Base-by-base conservation (phyloP, 148 eudicot species). In the Silene latifolia region DNA sequence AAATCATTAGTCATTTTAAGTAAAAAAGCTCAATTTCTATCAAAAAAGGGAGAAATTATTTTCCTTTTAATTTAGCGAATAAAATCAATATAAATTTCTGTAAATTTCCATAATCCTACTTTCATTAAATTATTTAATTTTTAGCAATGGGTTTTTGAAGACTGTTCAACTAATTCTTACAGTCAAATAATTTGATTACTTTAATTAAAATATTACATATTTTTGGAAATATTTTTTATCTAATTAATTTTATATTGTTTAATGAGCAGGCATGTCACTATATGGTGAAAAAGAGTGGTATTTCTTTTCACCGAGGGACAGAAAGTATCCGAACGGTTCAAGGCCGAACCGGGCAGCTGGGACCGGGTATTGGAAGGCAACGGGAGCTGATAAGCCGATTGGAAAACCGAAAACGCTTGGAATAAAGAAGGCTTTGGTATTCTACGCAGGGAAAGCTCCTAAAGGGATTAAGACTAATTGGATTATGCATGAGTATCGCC, bases 401-500 rank as follows among this genome's bases (percentile, higher is more conserved):
- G 91, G 91, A 66, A 74, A 68, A 74, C 89, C 91, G 9, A 88
- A 76, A 42, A 27, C 91, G 19, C 79, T 84, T 1, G 91, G 86
- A 8, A 88, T 88, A 1, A 88, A 88, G 76, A 88, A 88, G 68
- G 91, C 91, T 0, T 68, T 88, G 74, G 91, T 88, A 32, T 88
- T 88, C 59, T 88, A 88, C 61, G 83, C 89, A 61, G 91, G 91
- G 32, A 88, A 84, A 76, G 85, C 91, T 0, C 88, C 71, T 8
- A 67, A 13, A 44, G 71, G 71, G 54, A n/a, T 67, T 19, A 67
- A 67, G 27, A 67, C 71, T 23, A 88, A 88, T 51, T 88, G 91
- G 91, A 88, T 88, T 4, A 88, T 88, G 91, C 91, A 88, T 69
- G 91, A 88, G 74, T 88, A 88, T 65, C 89, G 91, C 46, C 84